Conservation (phyloP, 202 grass and related monocot genomes). For the Carex arenaria region DNA sequence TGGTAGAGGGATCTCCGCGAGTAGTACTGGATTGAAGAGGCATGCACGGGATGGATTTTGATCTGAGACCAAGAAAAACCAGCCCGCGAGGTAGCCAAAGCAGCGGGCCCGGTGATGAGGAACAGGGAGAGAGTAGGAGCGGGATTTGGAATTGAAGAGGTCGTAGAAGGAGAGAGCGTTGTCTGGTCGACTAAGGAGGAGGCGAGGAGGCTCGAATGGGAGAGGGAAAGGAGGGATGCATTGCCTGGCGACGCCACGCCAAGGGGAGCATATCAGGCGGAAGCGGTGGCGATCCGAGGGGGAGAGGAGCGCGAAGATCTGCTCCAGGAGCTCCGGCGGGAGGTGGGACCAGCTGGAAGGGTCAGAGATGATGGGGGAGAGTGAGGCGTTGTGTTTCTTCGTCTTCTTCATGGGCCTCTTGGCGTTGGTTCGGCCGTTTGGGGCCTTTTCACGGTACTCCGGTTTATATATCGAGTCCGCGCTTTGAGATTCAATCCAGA, state of each 20-base stretch:
- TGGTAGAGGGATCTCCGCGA: background rate
- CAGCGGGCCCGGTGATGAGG: background rate
- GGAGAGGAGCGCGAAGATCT: background rate
- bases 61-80: constrained; percentile 13
- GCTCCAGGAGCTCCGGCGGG: constrained; percentile 14
- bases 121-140: background rate
- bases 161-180: constrained; percentile 7
- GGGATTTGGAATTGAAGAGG: background rate
- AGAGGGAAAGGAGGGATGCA: background rate
- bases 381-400: background rate
- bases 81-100: constrained; percentile 1
- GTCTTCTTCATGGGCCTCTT: background rate
- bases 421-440: background rate
- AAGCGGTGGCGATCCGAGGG: constrained; percentile 2
- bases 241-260: background rate
- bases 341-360: background rate
- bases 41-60: background rate
- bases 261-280: constrained; percentile 6
- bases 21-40: background rate
- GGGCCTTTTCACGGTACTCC: background rate
- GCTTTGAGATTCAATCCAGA: no score
- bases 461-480: no score
- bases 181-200: background rate
- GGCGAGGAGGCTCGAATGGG: constrained; percentile 21
- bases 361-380: background rate